These are phyloP conservation scores for Polytolypa hystricis DNA, from an alignment of 2,329 filamentous ascomycete species.

Conservation along the genomic window DNA sequence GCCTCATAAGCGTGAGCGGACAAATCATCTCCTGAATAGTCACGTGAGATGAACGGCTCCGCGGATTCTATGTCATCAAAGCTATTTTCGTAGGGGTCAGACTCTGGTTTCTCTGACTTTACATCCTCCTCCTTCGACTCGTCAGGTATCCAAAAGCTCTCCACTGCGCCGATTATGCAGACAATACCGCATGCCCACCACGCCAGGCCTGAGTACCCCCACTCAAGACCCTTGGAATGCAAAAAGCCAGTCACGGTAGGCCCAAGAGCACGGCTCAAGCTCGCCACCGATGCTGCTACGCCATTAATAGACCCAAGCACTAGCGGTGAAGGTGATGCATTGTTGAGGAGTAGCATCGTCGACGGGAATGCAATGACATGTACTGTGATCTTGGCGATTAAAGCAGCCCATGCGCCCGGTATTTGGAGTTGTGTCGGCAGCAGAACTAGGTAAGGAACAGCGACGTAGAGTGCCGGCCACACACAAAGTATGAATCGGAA, in stretches of 20 bases:
- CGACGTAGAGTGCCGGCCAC: constrained; percentile 80
- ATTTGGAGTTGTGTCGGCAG: constrained; percentile 62
- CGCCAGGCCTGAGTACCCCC: constrained; percentile 74
- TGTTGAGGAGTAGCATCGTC: constrained; percentile 78
- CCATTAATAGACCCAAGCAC: constrained; percentile 90
- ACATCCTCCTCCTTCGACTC: constrained; percentile 27
- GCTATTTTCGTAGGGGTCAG: constrained; percentile 22
- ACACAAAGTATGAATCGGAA: constrained; percentile 71
- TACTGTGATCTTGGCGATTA: constrained; percentile 89
- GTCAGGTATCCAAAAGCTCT: constrained; percentile 68
- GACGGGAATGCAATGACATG: constrained; percentile 85
- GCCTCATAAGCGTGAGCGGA: too few species aligned
- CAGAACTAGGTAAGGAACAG: constrained; percentile 79
- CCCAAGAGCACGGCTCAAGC: constrained; percentile 75
- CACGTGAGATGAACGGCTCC: neutral
- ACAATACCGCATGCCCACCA: constrained; percentile 87
- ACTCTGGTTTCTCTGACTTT: constrained; percentile 6
- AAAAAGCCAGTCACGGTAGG: constrained; percentile 79
- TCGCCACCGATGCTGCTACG: constrained; percentile 80
- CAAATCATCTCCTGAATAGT: neutral
- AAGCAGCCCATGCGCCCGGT: constrained; percentile 61
- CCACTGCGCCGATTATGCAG: constrained; percentile 60
- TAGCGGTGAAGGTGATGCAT: constrained; percentile 71
- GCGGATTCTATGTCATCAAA: too few species aligned
- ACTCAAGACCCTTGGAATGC: constrained; percentile 66